Evolutionary conservation across 805 yeast genomes (phyloP), one percentile per base, ranked within the genome.

Genomic region (Torulaspora franciscae): DNA sequence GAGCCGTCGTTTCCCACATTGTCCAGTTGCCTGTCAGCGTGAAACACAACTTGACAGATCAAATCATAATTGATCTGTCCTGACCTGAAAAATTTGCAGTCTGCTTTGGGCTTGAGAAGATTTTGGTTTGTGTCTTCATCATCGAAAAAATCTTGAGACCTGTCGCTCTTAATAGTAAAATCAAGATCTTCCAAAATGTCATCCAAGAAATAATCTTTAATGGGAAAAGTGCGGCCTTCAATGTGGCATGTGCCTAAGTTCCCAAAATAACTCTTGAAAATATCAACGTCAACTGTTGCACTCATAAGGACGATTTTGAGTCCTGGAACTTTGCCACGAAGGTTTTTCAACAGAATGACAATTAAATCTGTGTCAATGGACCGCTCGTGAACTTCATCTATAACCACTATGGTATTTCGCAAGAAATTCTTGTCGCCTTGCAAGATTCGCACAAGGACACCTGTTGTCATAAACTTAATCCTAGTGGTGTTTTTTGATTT

Each of bases 331-430:
- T 62, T 68, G 8, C 66, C 58, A 51, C 81, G 56, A 4, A 88
- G 67, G 30, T 74, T 74, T 56, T 86, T 89, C 49, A 91, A 68
- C 38, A 91, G 74, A 42, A 89, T 86, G 42, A 91, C 69, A 30
- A 91, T 70, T 45, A 90, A 80, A 64, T 91, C 98, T 48, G 90
- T 80, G 56, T 91, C 98, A 45, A 90, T 78, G 0, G 96, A 88
- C 53, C 98, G 70, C 65, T 91, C 98, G 62, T 91, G 98, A n/a
- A 91, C 98, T 66, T 91, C 98, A 71, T 91, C 98, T 32, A 90
- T 79, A 32, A 90, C 80, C 30, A 90, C 76, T 26, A 81, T 79
- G 13, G 90, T 66, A 43, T 75, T 67, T 10, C 73, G 70, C 48
- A 85, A 75, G 40, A 79, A 65, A 1, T 64, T 61, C 32, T 62